These are phyloP conservation scores for Piper betle DNA, from an alignment of 164 flowering plant species.

Conservation along the genomic window DNA sequence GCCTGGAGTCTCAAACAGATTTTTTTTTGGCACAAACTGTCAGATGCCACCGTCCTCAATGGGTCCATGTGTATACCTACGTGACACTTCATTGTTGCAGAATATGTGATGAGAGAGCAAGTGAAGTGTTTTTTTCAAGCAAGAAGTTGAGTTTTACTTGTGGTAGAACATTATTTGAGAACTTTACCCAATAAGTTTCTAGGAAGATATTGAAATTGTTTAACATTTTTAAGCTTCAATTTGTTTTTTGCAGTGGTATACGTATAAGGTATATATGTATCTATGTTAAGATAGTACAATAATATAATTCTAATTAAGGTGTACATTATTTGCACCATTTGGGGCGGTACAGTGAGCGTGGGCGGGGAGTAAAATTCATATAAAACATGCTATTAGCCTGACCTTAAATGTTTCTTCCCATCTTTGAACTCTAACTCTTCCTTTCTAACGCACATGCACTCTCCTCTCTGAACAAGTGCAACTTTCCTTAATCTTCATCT, in stretches of 20 bases:
- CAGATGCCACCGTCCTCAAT: constrained; percentile 13
- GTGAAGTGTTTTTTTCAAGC: no score
- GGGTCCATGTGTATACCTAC: constrained; percentile 16
- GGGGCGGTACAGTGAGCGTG: neutral
- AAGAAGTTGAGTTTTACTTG: no score
- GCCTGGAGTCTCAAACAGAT: constrained; percentile 7
- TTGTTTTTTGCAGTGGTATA: no score
- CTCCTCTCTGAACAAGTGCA: constrained; percentile 5
- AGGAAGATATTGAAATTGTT: no score
- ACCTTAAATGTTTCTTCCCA: neutral
- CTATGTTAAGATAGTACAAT: no score
- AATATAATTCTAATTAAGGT: no score
- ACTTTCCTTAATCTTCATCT: constrained; percentile 4
- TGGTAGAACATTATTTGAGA: no score
- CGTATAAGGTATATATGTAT: no score
- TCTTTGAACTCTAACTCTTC: constrained; percentile 24
- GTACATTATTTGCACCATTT: neutral
- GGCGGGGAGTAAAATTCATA: neutral
- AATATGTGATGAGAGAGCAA: neutral
- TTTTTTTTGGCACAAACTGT: constrained; percentile 22
- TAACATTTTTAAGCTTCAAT: no score
- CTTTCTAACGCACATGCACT: constrained; percentile 12
- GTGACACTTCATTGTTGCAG: neutral
- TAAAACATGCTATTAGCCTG: neutral
- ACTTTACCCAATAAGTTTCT: no score